Evolutionary conservation across 306 rosid genomes (phyloP).

Genomic region (Senna siamea): DNA sequence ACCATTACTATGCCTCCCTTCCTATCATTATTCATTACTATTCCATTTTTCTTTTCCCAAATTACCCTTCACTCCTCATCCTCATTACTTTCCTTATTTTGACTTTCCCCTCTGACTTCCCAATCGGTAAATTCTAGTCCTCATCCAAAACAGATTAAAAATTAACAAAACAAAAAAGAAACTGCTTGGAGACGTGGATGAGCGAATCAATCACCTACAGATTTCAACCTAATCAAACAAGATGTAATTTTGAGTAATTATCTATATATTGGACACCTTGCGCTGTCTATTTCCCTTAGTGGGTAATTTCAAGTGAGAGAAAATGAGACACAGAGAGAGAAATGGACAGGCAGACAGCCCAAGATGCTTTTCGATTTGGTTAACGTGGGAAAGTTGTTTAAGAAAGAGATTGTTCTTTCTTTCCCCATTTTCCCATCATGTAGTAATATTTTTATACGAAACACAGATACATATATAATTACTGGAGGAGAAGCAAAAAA

Average conservation of each 20-base stretch:
- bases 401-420: conserved; percentile 82
- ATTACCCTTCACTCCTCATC: conserved; percentile 24
- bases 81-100: conserved; percentile 29
- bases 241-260: conserved; percentile 61
- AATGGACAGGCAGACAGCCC: conserved; percentile 39
- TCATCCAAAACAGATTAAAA: no score
- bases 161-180: no score
- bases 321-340: no score
- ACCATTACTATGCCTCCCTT: conserved; percentile 14
- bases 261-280: conserved; percentile 46
- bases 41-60: conserved; percentile 40
- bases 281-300: conserved; percentile 76
- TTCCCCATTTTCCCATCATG: conserved; percentile 41
- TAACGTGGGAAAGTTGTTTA: conserved; percentile 98
- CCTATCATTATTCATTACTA: conserved; percentile 14
- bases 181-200: no score
- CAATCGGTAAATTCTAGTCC: conserved; percentile 52
- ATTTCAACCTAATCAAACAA: conserved; percentile 46
- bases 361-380: conserved; percentile 90
- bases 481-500: not conserved
- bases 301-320: conserved; percentile 45
- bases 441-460: no score
- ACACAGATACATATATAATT: not conserved
- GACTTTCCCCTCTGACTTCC: no score
- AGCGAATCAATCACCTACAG: no score